A percentile compares a stretch with the other conserved stretches of the same genome.
Evolutionary conservation across 331 rosid species (phyloP).

Genomic region (Malus hybrid): DNA sequence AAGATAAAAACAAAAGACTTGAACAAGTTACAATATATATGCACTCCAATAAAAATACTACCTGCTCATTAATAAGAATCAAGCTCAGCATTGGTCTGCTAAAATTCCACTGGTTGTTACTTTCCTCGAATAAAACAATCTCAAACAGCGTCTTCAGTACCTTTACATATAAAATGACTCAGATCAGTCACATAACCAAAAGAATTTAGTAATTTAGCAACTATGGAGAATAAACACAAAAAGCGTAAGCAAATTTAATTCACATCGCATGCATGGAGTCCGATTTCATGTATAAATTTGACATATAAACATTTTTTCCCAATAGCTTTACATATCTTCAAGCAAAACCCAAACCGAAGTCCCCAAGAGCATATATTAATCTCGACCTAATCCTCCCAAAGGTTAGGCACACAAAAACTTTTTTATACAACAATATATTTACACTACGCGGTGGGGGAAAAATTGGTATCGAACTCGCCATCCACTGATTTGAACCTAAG

Average conservation of each 20-base stretch:
- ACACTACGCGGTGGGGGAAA: too few species aligned
- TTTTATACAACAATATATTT: too few species aligned
- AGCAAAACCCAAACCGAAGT: not conserved
- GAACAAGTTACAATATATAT: not conserved
- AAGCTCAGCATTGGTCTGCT: slow-evolving; percentile 90
- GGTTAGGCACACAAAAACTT: not conserved
- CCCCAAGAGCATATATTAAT: not conserved
- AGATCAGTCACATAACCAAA: not conserved
- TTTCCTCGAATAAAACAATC: slow-evolving; percentile 82
- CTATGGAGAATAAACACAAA: not conserved
- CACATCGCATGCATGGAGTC: not conserved
- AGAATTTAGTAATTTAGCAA: not conserved
- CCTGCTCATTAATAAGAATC: slow-evolving; percentile 86
- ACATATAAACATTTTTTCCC: not conserved
- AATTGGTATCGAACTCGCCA: too few species aligned
- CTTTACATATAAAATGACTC: slow-evolving; percentile 19
- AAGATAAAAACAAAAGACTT: not conserved
- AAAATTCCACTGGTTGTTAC: slow-evolving; percentile 87
- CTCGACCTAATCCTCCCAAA: not conserved
- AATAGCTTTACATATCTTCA: not conserved
- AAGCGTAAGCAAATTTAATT: not conserved
- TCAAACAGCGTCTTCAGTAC: slow-evolving; percentile 84
- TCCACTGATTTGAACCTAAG: too few species aligned
- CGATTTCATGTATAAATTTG: not conserved
- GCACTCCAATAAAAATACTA: slow-evolving; percentile 7